A percentile compares a stretch with the other conserved stretches of the same genome.
Conservation (phyloP, 2,329 filamentous ascomycete genomes). For the Metarhizium brunneum region DNA sequence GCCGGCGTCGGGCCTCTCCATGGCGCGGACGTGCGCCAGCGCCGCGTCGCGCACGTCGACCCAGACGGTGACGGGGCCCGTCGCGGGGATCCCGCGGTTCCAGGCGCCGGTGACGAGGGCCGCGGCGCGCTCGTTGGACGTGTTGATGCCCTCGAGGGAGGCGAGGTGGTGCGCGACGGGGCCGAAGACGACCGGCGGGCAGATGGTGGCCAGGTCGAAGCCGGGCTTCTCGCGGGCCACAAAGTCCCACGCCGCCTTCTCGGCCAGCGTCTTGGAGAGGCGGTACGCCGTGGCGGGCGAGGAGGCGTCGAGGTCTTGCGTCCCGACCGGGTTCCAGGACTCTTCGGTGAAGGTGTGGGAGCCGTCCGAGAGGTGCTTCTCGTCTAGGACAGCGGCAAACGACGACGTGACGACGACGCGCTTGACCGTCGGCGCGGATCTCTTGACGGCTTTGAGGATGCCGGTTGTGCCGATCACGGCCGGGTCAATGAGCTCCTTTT, state of each 20-base stretch:
- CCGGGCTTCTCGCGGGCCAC: slow-evolving; percentile 29
- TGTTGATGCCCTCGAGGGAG: slow-evolving; percentile 39
- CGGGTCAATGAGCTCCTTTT: slow-evolving; percentile 47
- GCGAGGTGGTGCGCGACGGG: slow-evolving; percentile 40
- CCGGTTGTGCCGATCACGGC: slow-evolving; percentile 54
- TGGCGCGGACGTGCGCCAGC: slow-evolving; percentile 39
- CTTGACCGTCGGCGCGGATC: slow-evolving; percentile 50
- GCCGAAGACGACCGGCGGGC: slow-evolving; percentile 46
- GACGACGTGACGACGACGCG: slow-evolving; percentile 57
- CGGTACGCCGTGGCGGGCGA: slow-evolving; percentile 38
- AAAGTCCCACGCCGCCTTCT: slow-evolving; percentile 45
- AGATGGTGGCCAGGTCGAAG: slow-evolving; percentile 44
- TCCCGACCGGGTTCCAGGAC: slow-evolving; percentile 45
- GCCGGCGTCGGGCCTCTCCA: slow-evolving; percentile 37
- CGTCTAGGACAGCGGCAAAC: slow-evolving; percentile 42
- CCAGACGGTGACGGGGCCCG: slow-evolving; percentile 35
- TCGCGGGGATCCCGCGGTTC: slow-evolving; percentile 32
- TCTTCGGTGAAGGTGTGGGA: slow-evolving; percentile 33
- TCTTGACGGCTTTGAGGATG: slow-evolving; percentile 61
- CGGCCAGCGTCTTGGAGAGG: slow-evolving; percentile 45
- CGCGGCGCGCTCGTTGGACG: slow-evolving; percentile 43
- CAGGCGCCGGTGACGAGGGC: slow-evolving; percentile 40
- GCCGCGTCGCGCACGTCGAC: slow-evolving; percentile 50
- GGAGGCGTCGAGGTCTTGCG: slow-evolving; percentile 30
- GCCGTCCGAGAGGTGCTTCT: slow-evolving; percentile 26